Evolutionary conservation across 75 land plant species (phyloP).

Genomic region (Gnetum montanum): DNA sequence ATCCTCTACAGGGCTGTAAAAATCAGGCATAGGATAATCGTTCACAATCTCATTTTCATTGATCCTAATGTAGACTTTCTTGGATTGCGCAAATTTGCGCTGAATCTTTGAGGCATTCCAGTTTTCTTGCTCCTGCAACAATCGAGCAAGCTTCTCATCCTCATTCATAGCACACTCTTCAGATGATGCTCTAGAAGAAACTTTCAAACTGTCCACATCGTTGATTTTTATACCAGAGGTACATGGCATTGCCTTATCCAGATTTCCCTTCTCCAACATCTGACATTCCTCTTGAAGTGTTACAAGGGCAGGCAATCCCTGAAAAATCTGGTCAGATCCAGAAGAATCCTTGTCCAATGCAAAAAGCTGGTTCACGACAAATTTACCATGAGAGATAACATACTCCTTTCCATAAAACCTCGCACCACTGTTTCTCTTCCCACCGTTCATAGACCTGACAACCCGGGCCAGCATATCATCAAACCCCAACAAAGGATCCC

Average conservation of each 20-base stretch:
- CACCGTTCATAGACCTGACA: conserved; percentile 43
- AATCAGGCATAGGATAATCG: conserved; percentile 87
- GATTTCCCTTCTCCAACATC: conserved; percentile 6
- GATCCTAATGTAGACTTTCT: conserved; percentile 68
- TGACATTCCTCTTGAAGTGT: conserved; percentile 51
- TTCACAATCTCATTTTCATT: conserved; percentile 90
- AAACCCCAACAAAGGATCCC: conserved; percentile 56
- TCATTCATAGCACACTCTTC: conserved; percentile 31
- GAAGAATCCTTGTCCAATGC: conserved; percentile 52
- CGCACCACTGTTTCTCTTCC: conserved; percentile 24
- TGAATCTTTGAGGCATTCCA: conserved; percentile 40
- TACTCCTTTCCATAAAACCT: conserved; percentile 43
- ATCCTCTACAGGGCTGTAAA: conserved; percentile 48
- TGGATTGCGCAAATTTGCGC: conserved; percentile 1
- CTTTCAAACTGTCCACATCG: background rate
- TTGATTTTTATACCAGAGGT: conserved; percentile 3
- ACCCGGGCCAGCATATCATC: conserved; percentile 72
- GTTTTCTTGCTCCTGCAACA: conserved; percentile 79
- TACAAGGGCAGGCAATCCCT: conserved; percentile 52
- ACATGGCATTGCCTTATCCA: background rate
- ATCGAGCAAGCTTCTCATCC: conserved; percentile 67
- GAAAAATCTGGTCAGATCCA: conserved; percentile 39
- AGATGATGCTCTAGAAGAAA: background rate
- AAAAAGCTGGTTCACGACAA: conserved; percentile 60
- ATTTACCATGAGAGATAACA: conserved; percentile 49